Conservation (phyloP, 2,329 filamentous ascomycete species). For the Harringtonia lauricola region DNA sequence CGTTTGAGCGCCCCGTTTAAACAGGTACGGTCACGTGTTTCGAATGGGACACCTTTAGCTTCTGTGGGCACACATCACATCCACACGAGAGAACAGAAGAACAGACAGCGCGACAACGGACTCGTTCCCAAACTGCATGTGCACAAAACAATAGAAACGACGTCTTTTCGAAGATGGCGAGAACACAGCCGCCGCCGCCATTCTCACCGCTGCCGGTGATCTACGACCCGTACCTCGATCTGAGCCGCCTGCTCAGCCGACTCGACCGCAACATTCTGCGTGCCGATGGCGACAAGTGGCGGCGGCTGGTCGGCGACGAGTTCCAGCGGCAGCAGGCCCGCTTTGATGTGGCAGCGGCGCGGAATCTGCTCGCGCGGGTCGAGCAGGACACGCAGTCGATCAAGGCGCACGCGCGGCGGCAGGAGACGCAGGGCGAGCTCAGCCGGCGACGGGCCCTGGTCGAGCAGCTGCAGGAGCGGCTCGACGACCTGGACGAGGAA, state of each 20-base stretch:
- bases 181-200: conserved; percentile 1
- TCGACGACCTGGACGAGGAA: conserved; percentile 59
- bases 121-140: too few species aligned
- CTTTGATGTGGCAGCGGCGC: conserved; percentile 64
- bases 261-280: conserved; percentile 56
- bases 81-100: too few species aligned
- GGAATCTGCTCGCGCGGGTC: conserved; percentile 54
- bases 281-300: conserved; percentile 47
- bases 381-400: conserved; percentile 56
- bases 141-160: too few species aligned
- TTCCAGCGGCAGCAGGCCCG: conserved; percentile 51
- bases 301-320: conserved; percentile 45
- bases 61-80: too few species aligned
- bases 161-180: conserved; percentile 2
- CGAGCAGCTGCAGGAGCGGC: conserved; percentile 52
- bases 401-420: conserved; percentile 39
- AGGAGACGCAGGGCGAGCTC: conserved; percentile 52
- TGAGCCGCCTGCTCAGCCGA: conserved; percentile 53
- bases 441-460: conserved; percentile 53
- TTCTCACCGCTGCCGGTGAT: background rate
- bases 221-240: conserved; percentile 33
- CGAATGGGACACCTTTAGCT: too few species aligned
- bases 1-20: too few species aligned
- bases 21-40: too few species aligned
- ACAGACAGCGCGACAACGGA: too few species aligned